Base-by-base conservation (phyloP, 768 basidiomycete genomes). In the Daedaleopsis nitida region DNA sequence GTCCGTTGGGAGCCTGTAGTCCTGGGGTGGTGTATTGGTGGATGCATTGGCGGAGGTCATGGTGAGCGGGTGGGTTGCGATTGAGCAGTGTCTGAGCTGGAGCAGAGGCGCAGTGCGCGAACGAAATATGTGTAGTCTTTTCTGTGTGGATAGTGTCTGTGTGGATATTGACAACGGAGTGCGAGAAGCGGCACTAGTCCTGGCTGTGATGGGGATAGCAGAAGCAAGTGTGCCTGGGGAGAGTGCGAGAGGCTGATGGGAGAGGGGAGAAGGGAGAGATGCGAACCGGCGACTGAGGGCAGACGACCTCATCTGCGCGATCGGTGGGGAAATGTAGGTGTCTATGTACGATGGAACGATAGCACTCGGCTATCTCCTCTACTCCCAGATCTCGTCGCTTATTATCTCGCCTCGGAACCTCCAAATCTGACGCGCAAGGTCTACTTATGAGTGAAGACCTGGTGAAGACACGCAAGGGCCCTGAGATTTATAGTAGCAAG, bases 1-100 rank as follows among this genome's bases (percentile, higher is more conserved):
- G 64, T 86, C 76, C 1, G 80, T 79, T 19, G 90, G 89, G 55
- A 93, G 82, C 66, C 91, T 86, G 68, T 83, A 74, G 37, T 69
- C 68, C 60, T 62, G 62, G 39, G 51, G 51, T 7, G 56, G 55
- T 13, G 52, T 45, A 6, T 23, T n/a, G 2, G 47, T 37, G 12
- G 61, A 37, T 14, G 42, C 24, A 44, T 51, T 53, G 45, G 56
- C 61, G 55, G 57, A 54, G 27, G 27, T 32, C 61, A 57, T 58
- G 38, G 52, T 54, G 47, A 49, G 60, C 5, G 55, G 51, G 12
- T 50, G 51, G 7, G 60, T 55, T 16, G 43, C 16, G 19, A 55
- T 49, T 5, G 61, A 62, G 47, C 57, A 58, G 44, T 54, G 38
- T 13, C 61, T 43, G 47, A 21, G 38, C 13, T 54, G 52, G 5